Evolutionary conservation across 176 grass and related monocot genomes (phyloP).

Genomic region (Dactylis glomerata): DNA sequence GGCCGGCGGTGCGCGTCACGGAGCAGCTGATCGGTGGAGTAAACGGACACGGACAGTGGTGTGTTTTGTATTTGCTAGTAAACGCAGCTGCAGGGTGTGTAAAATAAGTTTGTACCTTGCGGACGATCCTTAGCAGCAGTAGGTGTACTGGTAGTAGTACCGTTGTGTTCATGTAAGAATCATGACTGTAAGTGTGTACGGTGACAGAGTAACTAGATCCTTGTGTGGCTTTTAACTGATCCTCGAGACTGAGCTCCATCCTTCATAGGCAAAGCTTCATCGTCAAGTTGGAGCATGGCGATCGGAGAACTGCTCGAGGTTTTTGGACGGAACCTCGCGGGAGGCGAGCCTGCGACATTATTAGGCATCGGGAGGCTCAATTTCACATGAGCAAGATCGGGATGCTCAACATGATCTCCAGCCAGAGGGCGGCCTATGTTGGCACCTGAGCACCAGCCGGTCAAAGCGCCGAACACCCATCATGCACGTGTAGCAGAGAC

Average conservation of each 20-base stretch:
- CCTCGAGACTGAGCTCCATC: neutral
- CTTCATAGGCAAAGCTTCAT: neutral
- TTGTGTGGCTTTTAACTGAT: neutral
- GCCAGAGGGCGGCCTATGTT: neutral
- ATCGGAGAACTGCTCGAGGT: neutral
- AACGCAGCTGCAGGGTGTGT: neutral
- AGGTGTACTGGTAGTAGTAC: neutral
- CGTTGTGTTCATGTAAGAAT: neutral
- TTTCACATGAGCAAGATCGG: neutral
- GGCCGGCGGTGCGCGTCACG: neutral
- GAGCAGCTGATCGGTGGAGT: neutral
- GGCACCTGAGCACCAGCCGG: neutral
- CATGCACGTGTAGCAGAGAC: neutral
- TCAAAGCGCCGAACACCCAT: neutral
- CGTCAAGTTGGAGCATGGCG: neutral
- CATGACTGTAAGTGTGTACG: conserved; percentile 17
- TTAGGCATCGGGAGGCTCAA: neutral
- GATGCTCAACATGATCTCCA: neutral
- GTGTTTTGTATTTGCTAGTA: neutral
- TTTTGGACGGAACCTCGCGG: neutral
- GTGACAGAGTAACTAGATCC: neutral
- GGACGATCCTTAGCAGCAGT: neutral
- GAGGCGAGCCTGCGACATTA: neutral
- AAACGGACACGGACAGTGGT: neutral
- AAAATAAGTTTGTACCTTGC: conserved; percentile 28